A percentile compares a stretch with the other conserved stretches of the same genome.
These are phyloP conservation scores for Ottelia alismoides DNA, from an alignment of 106 monocot genomes.

Conservation along the genomic window DNA sequence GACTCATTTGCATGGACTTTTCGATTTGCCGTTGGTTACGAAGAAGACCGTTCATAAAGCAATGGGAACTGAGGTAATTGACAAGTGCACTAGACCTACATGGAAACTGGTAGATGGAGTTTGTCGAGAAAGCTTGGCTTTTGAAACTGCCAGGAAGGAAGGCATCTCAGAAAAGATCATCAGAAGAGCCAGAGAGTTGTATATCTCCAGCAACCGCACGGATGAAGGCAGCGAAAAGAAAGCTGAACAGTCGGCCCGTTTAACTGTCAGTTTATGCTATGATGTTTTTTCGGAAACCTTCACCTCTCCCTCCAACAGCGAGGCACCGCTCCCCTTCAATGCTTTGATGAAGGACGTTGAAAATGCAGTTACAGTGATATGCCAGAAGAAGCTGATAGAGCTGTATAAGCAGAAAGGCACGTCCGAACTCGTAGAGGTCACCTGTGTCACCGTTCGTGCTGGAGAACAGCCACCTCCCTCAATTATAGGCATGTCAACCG, in stretches of 20 bases:
- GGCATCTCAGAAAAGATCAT: conserved; percentile 63
- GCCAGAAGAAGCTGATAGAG: conserved; percentile 54
- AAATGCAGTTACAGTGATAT: conserved; percentile 44
- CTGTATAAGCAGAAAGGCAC: conserved; percentile 36
- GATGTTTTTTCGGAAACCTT: conserved; percentile 6
- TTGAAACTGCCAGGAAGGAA: conserved; percentile 78
- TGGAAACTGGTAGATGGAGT: conserved; percentile 73
- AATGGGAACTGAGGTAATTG: conserved; percentile 58
- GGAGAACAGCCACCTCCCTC: conserved; percentile 94
- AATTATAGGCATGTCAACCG: conserved; percentile 65
- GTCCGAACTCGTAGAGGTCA: conserved; percentile 29
- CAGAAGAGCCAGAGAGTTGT: conserved; percentile 72
- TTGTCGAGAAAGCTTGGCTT: conserved; percentile 92
- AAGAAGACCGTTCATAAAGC: conserved; percentile 53
- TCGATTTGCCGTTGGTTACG: conserved; percentile 58
- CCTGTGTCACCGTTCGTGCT: conserved; percentile 43
- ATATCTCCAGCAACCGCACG: conserved; percentile 12
- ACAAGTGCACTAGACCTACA: conserved; percentile 55
- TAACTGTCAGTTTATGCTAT: not conserved
- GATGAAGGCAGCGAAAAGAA: no score
- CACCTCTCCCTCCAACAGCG: not conserved
- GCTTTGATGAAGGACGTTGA: conserved; percentile 43
- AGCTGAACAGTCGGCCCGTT: not conserved
- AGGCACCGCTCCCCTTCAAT: not conserved
- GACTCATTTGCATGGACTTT: conserved; percentile 94